phyloP scores from a whole-genome alignment of 2,329 filamentous ascomycete species.

The Apiospora rasikravindrae region DNA sequence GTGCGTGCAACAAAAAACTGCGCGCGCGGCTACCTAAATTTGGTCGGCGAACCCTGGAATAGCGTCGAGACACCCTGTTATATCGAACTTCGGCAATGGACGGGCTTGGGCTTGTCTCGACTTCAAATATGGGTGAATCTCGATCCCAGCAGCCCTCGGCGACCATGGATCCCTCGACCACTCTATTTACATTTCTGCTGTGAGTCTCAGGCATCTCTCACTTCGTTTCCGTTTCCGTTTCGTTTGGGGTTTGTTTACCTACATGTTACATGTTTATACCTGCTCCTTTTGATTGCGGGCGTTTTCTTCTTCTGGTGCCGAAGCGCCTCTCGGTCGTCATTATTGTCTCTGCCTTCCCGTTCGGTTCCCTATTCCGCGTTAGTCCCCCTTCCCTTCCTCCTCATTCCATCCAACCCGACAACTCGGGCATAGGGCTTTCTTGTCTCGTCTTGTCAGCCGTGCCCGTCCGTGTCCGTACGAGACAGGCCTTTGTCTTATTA shows the following conservation, averaged over 20 bases:
- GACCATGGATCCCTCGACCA: slow-evolving; percentile 65
- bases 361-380: background rate
- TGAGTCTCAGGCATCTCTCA: slow-evolving; percentile 56
- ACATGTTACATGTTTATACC: background rate
- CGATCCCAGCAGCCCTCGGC: background rate
- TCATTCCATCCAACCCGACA: background rate
- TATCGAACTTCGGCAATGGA: background rate
- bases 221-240: background rate
- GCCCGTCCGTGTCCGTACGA: background rate
- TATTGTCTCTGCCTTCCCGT: background rate
- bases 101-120: background rate
- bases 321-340: slow-evolving; percentile 15
- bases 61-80: slow-evolving; percentile 10
- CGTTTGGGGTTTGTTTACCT: background rate
- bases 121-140: background rate
- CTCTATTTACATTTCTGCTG: slow-evolving; percentile 72
- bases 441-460: background rate
- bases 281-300: background rate
- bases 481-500: slow-evolving; percentile 15
- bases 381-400: background rate
- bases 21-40: slow-evolving; percentile 6
- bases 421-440: slow-evolving; percentile 9
- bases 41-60: background rate
- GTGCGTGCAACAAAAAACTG: background rate
- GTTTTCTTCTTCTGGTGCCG: slow-evolving; percentile 28